Percentiles rank a stretch among this genome's conserved stretches.
Conservation (phyloP, 306 rosid species). For the Dalbergia cochinchinensis region DNA sequence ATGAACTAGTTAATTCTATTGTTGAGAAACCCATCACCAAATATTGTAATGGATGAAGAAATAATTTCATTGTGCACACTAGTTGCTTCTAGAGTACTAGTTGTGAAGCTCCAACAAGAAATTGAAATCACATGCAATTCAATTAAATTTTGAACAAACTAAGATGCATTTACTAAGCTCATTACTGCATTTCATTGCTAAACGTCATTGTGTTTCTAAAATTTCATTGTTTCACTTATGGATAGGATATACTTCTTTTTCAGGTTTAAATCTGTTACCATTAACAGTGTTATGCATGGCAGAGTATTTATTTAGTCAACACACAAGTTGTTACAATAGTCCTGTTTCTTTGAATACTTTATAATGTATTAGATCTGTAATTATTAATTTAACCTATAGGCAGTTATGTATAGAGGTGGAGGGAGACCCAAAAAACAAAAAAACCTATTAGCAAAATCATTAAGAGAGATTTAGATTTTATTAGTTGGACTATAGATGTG, state of each 20-base stretch:
- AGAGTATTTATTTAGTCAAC: constrained; percentile 31
- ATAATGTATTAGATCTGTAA: constrained; percentile 10
- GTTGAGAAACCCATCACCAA: constrained; percentile 3
- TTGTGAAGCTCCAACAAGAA: constrained; percentile 32
- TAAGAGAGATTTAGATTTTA: background rate
- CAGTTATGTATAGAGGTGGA: constrained; percentile 2
- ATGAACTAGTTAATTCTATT: constrained; percentile 15
- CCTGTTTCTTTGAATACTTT: constrained; percentile 20
- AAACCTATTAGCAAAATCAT: background rate
- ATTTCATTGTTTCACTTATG: background rate
- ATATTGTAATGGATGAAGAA: constrained; percentile 4
- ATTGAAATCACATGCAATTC: constrained; percentile 18
- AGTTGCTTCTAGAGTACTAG: constrained; percentile 8
- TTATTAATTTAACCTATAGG: constrained; percentile 6
- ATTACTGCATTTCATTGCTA: no score
- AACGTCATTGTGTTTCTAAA: background rate
- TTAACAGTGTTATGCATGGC: constrained; percentile 16
- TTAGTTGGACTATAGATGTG: background rate
- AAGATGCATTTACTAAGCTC: constrained; percentile 1
- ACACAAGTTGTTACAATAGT: constrained; percentile 7
- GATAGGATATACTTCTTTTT: constrained; percentile 1
- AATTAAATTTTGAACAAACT: constrained; percentile 23
- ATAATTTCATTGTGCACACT: constrained; percentile 4
- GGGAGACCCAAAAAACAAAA: background rate
- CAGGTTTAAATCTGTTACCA: background rate